Evolutionary conservation across 1,139 yeast species (phyloP), one percentile per base, ranked within the genome.

Genomic region (Blastobotrys persicus): DNA sequence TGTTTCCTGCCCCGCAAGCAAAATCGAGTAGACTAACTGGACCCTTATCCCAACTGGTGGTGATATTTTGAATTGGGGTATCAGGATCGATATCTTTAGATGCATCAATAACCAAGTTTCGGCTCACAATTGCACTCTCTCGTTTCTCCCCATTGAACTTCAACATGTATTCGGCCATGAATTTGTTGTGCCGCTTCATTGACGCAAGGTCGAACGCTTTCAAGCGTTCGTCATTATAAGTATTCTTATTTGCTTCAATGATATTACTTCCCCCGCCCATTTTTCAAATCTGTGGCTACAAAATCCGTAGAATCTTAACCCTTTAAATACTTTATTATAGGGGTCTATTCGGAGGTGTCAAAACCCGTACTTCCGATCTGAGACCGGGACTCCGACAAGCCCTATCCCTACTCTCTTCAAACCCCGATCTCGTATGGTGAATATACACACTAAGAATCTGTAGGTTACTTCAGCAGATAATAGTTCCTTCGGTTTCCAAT

Each of bases 1-100:
- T 47, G 23, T 59, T 46, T 1, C 66, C 67, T 1, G 64, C 56
- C 1, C 69, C 69, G 39, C 68, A 62, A 3, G 64, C 69, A 54
- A 65, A 62, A 44, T 65, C 69, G 4, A 64, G 54, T 11, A 63
- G 59, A 13, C 45, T 48, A n/a, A 66, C 58, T 16, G 35, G 16
- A 12, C 33, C 42, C 23, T 39, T 44, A 28, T 43, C 18, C 50
- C 50, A 47, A n/a, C 5, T 13, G 16, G 19, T 19, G 26, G 40
- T 18, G 26, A 37, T 28, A 28, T 37, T 18, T 17, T 23, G 9
- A 23, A 23, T 23, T 9, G 28, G 28, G 5, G 28, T 23, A 9
- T 23, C 28, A 23, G 28, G 28, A 23, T 23, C 28, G 9, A 23
- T 9, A 23, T 23, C 28, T 9, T 23, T 9, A 23, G 28, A 6